Conservation (phyloP, 192 early-diverging fungal species). For the Umbelopsis sp. region DNA sequence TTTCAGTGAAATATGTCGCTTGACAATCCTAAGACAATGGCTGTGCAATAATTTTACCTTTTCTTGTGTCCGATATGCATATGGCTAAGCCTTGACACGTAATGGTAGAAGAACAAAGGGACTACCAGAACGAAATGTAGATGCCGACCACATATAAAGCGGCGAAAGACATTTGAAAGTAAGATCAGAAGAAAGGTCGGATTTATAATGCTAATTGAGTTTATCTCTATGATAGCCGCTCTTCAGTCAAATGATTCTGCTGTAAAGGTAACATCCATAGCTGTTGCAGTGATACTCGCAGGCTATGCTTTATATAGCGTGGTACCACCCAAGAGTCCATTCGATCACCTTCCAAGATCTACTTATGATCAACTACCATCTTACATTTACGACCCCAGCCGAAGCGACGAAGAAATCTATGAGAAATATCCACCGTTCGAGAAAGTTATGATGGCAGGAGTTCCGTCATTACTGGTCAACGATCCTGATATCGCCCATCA, state of each 20-base stretch:
- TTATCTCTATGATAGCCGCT: too few species aligned
- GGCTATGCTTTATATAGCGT: not conserved
- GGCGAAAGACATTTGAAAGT: too few species aligned
- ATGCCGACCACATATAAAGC: constrained; percentile 10
- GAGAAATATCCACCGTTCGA: not conserved
- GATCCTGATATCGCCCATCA: not conserved
- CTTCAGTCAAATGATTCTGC: too few species aligned
- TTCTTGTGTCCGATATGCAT: too few species aligned
- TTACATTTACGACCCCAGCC: not conserved
- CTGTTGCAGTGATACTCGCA: not conserved
- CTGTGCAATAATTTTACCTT: too few species aligned
- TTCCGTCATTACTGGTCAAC: not conserved
- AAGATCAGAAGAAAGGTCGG: too few species aligned
- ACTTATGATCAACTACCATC: not conserved
- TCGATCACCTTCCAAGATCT: not conserved
- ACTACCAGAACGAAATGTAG: too few species aligned
- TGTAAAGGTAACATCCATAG: not conserved
- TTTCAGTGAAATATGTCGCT: too few species aligned
- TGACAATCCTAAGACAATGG: too few species aligned
- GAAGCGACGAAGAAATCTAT: not conserved
- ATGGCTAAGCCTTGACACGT: too few species aligned
- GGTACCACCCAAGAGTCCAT: not conserved
- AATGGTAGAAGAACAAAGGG: too few species aligned
- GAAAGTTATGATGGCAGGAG: not conserved
- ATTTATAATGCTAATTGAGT: too few species aligned